Base-by-base conservation (phyloP, 2,329 filamentous ascomycete species). In the Diplodia seriata region DNA sequence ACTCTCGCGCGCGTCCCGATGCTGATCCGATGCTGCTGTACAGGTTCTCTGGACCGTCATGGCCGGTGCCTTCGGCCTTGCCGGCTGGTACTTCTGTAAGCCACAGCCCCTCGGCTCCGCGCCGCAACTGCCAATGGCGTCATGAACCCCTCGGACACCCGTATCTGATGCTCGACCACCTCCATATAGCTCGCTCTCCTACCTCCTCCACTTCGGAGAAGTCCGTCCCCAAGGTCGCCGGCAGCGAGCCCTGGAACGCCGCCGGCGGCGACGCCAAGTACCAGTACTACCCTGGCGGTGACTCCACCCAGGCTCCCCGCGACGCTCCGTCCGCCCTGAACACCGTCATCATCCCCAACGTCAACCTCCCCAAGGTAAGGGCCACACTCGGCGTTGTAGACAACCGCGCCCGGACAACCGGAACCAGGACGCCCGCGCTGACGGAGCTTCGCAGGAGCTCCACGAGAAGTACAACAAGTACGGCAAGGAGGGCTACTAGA, bases 381-480 rank as follows among this genome's bases (percentile, higher is more conserved):
- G 6, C 2, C 3, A 20, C 4, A 14, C 15, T 36, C 3, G 18
- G 14, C 12, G 40, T 23, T 23, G 20, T 51, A 6, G 26, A 20
- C 29, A 20, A 36, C 14, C 11, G 38, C 38, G 14, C 9, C 18
- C 63, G 38, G 26, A 40, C 65, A 40, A 38, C 53, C 53, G 31
- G 63, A 50, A 54, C 20, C n/a, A 20, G 38, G 33, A 55, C 5
- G 14, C 14, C 31, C 31, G 23, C 65, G 61, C 50, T 51, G 47
- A 67, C 55, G 6, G 50, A 18, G 20, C 12, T n/a, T 47, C 59
- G 68, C 75, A 96, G 92, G 87, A 90, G 76, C 88, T 97, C 72
- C 95, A 99, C 84, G 95, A 99, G 75, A 91, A 91, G 85, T 98
- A 91, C 89, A 99, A 99, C 91, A 99, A 99, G 87, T 98, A 92